Evolutionary conservation across 441 rosid species (phyloP).

Genomic region (Pelargonium citronellum): DNA sequence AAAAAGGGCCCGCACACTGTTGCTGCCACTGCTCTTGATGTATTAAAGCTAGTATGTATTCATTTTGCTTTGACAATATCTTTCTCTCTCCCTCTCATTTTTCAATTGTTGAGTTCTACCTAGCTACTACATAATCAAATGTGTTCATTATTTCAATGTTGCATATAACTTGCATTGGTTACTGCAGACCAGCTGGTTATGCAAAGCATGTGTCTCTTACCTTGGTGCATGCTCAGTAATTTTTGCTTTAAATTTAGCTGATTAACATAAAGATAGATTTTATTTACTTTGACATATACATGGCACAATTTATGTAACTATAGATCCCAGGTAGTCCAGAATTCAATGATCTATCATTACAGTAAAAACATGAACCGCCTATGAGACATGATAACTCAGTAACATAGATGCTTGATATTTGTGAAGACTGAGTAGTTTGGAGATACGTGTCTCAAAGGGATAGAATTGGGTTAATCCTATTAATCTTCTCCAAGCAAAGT

Average conservation of each 20-base stretch:
- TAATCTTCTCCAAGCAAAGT: too few species aligned
- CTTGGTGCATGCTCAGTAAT: not conserved
- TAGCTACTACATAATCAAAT: not conserved
- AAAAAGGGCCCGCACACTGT: slow-evolving; percentile 74
- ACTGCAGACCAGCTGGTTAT: not conserved
- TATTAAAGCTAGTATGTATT: slow-evolving; percentile 66
- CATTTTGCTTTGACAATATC: slow-evolving; percentile 12
- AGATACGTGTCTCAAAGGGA: too few species aligned
- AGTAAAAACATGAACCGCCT: not conserved
- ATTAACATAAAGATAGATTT: not conserved
- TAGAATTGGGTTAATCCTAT: too few species aligned
- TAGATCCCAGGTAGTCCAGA: not conserved
- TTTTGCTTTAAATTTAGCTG: not conserved
- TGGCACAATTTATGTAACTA: not conserved
- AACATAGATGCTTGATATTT: slow-evolving; percentile 5
- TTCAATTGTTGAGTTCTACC: not conserved
- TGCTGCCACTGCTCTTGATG: slow-evolving; percentile 79
- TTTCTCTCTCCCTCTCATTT: not conserved
- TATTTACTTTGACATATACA: not conserved
- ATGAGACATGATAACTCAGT: not conserved
- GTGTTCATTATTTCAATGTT: not conserved
- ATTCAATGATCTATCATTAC: not conserved
- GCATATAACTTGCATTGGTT: not conserved
- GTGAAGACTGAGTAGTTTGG: not conserved
- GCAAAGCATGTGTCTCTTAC: not conserved